A percentile compares a stretch with the other conserved stretches of the same genome.
phyloP scores from a whole-genome alignment of 176 grass and related monocot species.

The Aegilops sharonensis region DNA sequence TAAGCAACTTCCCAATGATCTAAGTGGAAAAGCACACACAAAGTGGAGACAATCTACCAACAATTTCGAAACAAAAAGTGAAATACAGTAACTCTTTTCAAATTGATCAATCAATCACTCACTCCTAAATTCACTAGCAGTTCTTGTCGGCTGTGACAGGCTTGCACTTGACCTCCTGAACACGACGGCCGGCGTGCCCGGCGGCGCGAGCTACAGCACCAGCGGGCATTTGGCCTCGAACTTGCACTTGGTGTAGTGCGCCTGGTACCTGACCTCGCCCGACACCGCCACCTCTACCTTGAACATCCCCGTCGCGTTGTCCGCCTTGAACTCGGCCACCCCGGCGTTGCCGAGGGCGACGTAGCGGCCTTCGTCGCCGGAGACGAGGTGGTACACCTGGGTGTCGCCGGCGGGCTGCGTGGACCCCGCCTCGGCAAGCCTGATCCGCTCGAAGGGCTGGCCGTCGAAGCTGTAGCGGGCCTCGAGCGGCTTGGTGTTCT shows the following conservation, averaged over 20 bases:
- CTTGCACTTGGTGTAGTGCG: slow-evolving; percentile 7
- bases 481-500: slow-evolving; percentile 22
- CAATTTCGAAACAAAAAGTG: too few species aligned
- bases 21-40: too few species aligned
- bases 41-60: too few species aligned
- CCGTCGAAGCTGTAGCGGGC: slow-evolving; percentile 7
- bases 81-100: too few species aligned
- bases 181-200: too few species aligned
- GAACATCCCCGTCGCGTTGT: slow-evolving; percentile 22
- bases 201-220: too few species aligned
- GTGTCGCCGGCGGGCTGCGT: not conserved
- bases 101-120: too few species aligned
- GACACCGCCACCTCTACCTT: slow-evolving; percentile 35
- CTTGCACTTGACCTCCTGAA: too few species aligned
- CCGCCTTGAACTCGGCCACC: not conserved
- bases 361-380: not conserved
- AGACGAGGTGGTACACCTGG: not conserved
- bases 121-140: too few species aligned
- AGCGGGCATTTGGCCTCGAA: not conserved
- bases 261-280: slow-evolving; percentile 20
- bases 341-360: not conserved
- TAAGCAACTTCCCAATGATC: too few species aligned
- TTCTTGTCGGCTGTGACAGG: too few species aligned
- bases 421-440: not conserved
- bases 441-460: slow-evolving; percentile 23